phyloP scores from a whole-genome alignment of 805 yeast genomes.

The Suhomyces emberorum region DNA sequence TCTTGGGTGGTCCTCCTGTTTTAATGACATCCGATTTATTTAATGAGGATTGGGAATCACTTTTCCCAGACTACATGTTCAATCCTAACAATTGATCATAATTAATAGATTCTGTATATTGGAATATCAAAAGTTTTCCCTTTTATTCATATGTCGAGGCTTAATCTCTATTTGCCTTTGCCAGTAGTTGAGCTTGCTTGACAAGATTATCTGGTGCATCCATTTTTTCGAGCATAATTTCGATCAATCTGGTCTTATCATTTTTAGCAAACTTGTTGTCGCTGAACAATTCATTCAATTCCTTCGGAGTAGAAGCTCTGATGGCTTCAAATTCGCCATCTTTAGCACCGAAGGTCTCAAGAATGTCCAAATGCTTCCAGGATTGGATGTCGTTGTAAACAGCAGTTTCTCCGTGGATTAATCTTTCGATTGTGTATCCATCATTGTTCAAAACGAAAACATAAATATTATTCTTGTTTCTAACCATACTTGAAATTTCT shows the following conservation, averaged over 20 bases:
- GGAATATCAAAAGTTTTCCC: neutral
- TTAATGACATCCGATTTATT: conserved; percentile 49
- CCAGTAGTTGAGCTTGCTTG: conserved; percentile 32
- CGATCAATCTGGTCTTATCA: conserved; percentile 32
- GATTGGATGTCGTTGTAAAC: conserved; percentile 37
- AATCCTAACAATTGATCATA: conserved; percentile 12
- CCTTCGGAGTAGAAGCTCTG: conserved; percentile 24
- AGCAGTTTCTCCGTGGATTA: conserved; percentile 38
- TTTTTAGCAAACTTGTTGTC: conserved; percentile 27
- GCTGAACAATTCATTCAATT: conserved; percentile 23
- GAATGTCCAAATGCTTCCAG: conserved; percentile 34
- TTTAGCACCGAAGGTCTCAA: conserved; percentile 31
- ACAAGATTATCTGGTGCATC: conserved; percentile 38
- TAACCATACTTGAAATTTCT: conserved; percentile 37
- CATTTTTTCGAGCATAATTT: conserved; percentile 34
- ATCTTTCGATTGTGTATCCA: conserved; percentile 40
- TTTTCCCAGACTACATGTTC: conserved; percentile 46
- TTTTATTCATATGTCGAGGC: neutral
- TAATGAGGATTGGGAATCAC: conserved; percentile 48
- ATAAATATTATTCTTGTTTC: conserved; percentile 33
- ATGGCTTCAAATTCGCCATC: conserved; percentile 21
- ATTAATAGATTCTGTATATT: neutral
- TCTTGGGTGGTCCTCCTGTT: conserved; percentile 52
- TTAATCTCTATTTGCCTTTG: conserved; percentile 19
- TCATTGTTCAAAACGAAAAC: conserved; percentile 39